A percentile compares a stretch with the other conserved stretches of the same genome.
phyloP scores from a whole-genome alignment of 441 rosid species.

The Arabidopsis hybrid region DNA sequence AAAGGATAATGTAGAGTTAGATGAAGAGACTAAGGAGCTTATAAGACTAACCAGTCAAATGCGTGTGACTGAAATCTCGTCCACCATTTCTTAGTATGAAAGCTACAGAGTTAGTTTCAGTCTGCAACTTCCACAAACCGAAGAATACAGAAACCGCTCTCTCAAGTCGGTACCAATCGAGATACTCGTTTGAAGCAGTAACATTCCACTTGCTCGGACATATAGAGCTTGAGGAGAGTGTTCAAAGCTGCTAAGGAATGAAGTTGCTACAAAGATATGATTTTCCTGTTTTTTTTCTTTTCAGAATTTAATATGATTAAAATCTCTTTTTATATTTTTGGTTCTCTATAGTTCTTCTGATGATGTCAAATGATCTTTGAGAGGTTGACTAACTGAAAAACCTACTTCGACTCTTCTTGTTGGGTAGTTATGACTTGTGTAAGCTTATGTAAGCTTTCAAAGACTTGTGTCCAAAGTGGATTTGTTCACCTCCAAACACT shows the following conservation, averaged over 20 bases:
- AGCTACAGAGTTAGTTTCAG: not conserved
- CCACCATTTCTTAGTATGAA: conserved; percentile 40
- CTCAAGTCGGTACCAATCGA: not conserved
- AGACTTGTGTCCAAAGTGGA: conserved; percentile 46
- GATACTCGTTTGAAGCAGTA: conserved; percentile 14
- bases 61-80: conserved; percentile 66
- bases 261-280: not conserved
- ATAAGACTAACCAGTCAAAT: conserved; percentile 62
- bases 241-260: conserved; percentile 27
- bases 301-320: not conserved
- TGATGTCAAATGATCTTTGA: conserved; percentile 43
- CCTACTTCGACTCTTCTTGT: conserved; percentile 38
- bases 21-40: conserved; percentile 73
- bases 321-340: not conserved
- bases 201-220: not conserved
- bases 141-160: not conserved
- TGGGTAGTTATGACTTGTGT: conserved; percentile 47
- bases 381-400: conserved; percentile 49
- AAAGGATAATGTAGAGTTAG: conserved; percentile 63
- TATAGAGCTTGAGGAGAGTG: not conserved
- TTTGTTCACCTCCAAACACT: conserved; percentile 35
- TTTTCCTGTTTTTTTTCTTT: not conserved
- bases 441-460: conserved; percentile 37
- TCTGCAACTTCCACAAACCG: conserved; percentile 10
- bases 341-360: conserved; percentile 6